A percentile compares a stretch with the other conserved stretches of the same genome.
These are phyloP conservation scores for Ophiostoma himal-ulmi DNA, from an alignment of 2,329 filamentous ascomycete genomes.

Conservation along the genomic window DNA sequence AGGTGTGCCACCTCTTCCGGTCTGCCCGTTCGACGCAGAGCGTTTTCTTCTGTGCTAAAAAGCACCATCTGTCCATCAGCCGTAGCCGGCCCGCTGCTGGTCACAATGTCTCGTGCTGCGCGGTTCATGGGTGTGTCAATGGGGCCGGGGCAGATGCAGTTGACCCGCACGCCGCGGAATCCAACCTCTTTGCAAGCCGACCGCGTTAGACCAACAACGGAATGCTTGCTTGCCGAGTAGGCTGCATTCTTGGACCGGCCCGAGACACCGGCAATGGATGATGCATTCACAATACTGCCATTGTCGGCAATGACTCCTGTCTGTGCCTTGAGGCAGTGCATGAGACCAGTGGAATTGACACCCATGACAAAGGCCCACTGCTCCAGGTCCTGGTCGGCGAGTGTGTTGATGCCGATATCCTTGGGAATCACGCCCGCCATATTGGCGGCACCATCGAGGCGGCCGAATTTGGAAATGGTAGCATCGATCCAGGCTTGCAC, in stretches of 20 bases:
- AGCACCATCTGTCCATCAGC: background rate
- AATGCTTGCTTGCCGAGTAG: slow-evolving; percentile 24
- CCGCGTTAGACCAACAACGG: slow-evolving; percentile 24
- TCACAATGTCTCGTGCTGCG: slow-evolving; percentile 21
- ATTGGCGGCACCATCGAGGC: slow-evolving; percentile 51
- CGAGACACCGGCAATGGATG: slow-evolving; percentile 36
- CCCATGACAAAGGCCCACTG: slow-evolving; percentile 24
- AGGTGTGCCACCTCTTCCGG: background rate
- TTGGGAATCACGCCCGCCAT: slow-evolving; percentile 47
- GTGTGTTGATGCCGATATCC: slow-evolving; percentile 33
- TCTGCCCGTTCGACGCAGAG: background rate
- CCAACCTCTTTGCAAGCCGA: slow-evolving; percentile 24
- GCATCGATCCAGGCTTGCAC: slow-evolving; percentile 24
- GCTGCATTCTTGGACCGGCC: slow-evolving; percentile 30
- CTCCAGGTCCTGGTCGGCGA: slow-evolving; percentile 39
- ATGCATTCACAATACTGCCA: slow-evolving; percentile 40
- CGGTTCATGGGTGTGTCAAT: slow-evolving; percentile 21
- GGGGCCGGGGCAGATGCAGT: slow-evolving; percentile 21
- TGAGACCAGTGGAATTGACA: slow-evolving; percentile 24
- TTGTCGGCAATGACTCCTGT: slow-evolving; percentile 33
- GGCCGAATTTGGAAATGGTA: slow-evolving; percentile 44
- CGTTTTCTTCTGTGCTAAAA: background rate
- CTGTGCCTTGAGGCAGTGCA: slow-evolving; percentile 25
- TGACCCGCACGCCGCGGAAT: slow-evolving; percentile 22
- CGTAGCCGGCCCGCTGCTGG: background rate